These are phyloP conservation scores for Kalanchoe fedtschenkoi DNA, from an alignment of 164 flowering plant genomes.

Conservation along the genomic window DNA sequence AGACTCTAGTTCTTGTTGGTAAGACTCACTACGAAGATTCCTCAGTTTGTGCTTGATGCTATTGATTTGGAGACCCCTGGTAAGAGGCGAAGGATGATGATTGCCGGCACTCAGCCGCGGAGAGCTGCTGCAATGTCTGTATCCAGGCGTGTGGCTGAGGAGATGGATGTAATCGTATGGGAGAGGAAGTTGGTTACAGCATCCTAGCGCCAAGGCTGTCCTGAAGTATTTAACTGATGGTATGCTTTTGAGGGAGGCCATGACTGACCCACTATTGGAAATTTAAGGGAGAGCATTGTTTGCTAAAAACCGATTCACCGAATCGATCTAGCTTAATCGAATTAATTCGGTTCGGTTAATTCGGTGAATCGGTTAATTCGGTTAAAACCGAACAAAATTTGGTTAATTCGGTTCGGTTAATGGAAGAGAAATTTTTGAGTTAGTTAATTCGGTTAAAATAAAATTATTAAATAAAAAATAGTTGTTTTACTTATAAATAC, in stretches of 20 bases:
- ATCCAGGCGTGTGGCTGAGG: conserved; percentile 93
- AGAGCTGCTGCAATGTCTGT: conserved; percentile 99
- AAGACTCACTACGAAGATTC: conserved; percentile 76
- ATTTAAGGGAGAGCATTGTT: no score
- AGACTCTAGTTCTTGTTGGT: conserved; percentile 73
- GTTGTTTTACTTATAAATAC: no score
- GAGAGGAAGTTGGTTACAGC: conserved; percentile 99
- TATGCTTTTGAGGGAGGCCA: conserved; percentile 93
- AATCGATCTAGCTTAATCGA: no score
- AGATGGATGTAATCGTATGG: conserved; percentile 96
- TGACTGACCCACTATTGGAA: conserved; percentile 85
- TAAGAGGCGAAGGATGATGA: conserved; percentile 59
- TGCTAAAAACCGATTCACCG: no score
- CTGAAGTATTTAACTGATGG: conserved; percentile 94
- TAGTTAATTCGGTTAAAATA: no score
- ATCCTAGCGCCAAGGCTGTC: conserved; percentile 73
- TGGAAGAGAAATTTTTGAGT: no score
- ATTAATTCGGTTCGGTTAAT: no score
- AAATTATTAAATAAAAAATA: no score
- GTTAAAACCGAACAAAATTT: no score
- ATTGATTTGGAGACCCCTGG: conserved; percentile 41
- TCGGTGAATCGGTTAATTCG: no score
- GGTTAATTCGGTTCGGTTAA: no score
- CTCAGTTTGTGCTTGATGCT: conserved; percentile 84
- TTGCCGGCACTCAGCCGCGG: conserved; percentile 93